These are phyloP conservation scores for Medakamo hakoo DNA, from an alignment of 139 green algal genomes.

Conservation along the genomic window DNA sequence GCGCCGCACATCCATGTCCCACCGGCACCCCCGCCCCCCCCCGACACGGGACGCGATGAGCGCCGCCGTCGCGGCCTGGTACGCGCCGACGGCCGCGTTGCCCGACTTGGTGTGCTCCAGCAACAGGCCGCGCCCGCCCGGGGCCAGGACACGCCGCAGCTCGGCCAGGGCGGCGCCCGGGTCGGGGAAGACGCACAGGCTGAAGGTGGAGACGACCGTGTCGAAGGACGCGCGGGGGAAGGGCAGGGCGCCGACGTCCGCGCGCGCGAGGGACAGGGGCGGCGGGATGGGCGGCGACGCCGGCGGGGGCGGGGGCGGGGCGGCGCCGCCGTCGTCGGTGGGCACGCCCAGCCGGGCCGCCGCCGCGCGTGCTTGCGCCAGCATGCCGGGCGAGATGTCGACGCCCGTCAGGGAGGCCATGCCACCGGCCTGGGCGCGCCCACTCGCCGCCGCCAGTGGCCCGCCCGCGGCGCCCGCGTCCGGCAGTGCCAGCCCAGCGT, in stretches of 20 bases:
- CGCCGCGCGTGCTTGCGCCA: constrained; percentile 16
- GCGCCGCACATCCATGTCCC: neutral
- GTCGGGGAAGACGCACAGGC: constrained; percentile 42
- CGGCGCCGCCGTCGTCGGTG: too few species aligned
- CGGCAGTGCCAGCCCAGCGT: neutral
- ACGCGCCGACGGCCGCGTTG: neutral
- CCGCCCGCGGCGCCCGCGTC: neutral
- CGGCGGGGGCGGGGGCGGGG: too few species aligned
- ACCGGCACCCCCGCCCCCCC: neutral
- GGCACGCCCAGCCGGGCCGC: neutral
- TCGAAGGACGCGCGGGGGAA: constrained; percentile 34
- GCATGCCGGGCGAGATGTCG: constrained; percentile 42
- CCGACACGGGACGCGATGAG: neutral
- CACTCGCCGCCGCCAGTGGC: neutral
- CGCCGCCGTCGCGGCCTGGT: neutral
- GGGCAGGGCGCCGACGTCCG: constrained; percentile 15
- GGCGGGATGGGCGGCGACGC: too few species aligned
- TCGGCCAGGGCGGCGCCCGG: constrained; percentile 29
- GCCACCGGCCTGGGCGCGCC: neutral
- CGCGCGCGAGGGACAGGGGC: neutral
- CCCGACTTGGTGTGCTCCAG: neutral
- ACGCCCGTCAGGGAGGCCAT: constrained; percentile 16
- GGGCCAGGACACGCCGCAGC: constrained; percentile 36
- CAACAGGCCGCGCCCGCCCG: neutral
- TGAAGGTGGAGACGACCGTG: constrained; percentile 48